Evolutionary conservation across 176 grass and related monocot genomes (phyloP).

Genomic region (Oryza australiensis): DNA sequence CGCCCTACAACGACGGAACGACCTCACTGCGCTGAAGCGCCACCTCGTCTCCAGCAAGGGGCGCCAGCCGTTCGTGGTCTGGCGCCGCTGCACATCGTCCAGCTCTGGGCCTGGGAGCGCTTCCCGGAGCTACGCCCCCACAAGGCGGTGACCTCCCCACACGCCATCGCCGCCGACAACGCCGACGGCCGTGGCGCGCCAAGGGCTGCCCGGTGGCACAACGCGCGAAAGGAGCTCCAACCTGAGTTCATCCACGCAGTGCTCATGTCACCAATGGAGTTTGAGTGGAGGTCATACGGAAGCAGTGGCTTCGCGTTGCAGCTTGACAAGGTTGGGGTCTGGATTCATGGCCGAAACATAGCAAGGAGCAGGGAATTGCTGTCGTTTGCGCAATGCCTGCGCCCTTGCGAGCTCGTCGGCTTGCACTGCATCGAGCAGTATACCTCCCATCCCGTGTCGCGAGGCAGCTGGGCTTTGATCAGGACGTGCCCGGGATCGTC

Average conservation of each 20-base stretch:
- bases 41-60: neutral
- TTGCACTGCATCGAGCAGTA: constrained; percentile 47
- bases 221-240: neutral
- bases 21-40: constrained; percentile 33
- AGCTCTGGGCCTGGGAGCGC: constrained; percentile 58
- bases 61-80: constrained; percentile 7
- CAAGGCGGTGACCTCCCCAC: neutral
- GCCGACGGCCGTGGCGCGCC: neutral
- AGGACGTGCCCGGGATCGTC: constrained; percentile 56
- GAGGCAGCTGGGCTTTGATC: constrained; percentile 74
- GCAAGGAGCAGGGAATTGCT: constrained; percentile 3
- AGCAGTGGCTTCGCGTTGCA: neutral
- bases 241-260: neutral
- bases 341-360: constrained; percentile 16
- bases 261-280: constrained; percentile 33
- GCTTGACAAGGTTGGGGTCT: neutral
- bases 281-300: constrained; percentile 43
- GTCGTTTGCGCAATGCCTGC: constrained; percentile 38
- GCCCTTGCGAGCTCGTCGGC: constrained; percentile 41
- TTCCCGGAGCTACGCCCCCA: constrained; percentile 37
- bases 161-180: too few relatives aligned
- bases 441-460: constrained; percentile 60
- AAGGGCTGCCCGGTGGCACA: constrained; percentile 40
- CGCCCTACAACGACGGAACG: constrained; percentile 46
- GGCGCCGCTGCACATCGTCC: constrained; percentile 42